Conservation (phyloP, 2,329 filamentous ascomycete species). For the Talaromyces sp. region DNA sequence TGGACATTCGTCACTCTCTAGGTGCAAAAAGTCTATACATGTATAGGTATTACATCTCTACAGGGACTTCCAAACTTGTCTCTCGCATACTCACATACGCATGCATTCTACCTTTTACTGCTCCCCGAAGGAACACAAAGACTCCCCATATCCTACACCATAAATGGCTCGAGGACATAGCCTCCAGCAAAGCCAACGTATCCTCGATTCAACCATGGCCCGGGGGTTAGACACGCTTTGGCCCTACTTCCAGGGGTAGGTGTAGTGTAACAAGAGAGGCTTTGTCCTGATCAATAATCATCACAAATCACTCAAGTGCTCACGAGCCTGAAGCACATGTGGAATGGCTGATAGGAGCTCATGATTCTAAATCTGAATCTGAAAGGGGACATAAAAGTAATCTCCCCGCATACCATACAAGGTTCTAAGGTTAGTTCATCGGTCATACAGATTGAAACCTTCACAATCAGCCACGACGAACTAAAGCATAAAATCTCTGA, state of each 20-base stretch:
- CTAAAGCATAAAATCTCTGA: neutral
- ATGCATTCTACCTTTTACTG: too few species aligned
- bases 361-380: too few species aligned
- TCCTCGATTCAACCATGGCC: neutral
- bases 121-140: too few species aligned
- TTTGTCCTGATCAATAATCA: neutral
- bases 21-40: too few species aligned
- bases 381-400: neutral
- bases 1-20: too few species aligned
- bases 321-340: too few species aligned
- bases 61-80: too few species aligned
- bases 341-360: too few species aligned
- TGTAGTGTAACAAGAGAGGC: neutral
- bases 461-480: neutral
- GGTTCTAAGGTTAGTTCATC: neutral
- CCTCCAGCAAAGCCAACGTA: neutral
- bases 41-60: too few species aligned
- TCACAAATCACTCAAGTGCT: neutral
- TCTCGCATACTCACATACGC: too few species aligned
- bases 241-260: slow-evolving; percentile 1
- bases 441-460: neutral
- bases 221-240: neutral
- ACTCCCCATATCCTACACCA: neutral
- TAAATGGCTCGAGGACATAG: neutral
- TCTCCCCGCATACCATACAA: neutral